Conservation (phyloP, 225 moss, liverwort and hornwort species). For the Physcomitrellopsis africana region DNA sequence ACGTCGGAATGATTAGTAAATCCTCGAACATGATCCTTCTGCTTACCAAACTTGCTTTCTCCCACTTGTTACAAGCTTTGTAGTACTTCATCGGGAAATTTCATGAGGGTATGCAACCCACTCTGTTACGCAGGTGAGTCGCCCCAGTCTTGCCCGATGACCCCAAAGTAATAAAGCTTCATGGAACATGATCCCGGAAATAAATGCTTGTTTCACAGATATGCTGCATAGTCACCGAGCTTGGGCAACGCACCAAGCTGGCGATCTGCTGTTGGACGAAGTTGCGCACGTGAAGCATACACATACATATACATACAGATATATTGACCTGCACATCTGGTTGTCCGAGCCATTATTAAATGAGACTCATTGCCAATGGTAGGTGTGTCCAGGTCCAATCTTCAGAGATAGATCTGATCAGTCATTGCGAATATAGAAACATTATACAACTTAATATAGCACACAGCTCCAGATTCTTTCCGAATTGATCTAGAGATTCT, state of each 20-base stretch:
- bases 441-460: constrained; percentile 23
- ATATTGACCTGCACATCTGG: not conserved
- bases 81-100: constrained; percentile 18
- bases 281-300: not conserved
- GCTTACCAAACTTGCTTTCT: constrained; percentile 29
- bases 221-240: not conserved
- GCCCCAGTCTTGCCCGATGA: not conserved
- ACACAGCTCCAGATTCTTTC: constrained; percentile 33
- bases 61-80: constrained; percentile 16
- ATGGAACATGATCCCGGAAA: not conserved
- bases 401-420: constrained; percentile 19
- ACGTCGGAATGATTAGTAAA: constrained; percentile 27
- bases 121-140: constrained; percentile 3
- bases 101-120: not conserved
- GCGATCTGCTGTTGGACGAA: not conserved
- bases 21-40: constrained; percentile 47
- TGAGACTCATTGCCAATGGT: not conserved
- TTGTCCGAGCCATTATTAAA: not conserved
- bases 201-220: not conserved
- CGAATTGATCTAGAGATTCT: constrained; percentile 17
- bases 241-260: constrained; percentile 2
- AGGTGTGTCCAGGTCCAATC: constrained; percentile 14
- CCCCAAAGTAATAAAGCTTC: not conserved
- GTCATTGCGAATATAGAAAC: constrained; percentile 14
- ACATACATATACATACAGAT: too few species aligned